Conservation (phyloP, 225 moss, liverwort and hornwort species). For the Climacium dendroides region DNA sequence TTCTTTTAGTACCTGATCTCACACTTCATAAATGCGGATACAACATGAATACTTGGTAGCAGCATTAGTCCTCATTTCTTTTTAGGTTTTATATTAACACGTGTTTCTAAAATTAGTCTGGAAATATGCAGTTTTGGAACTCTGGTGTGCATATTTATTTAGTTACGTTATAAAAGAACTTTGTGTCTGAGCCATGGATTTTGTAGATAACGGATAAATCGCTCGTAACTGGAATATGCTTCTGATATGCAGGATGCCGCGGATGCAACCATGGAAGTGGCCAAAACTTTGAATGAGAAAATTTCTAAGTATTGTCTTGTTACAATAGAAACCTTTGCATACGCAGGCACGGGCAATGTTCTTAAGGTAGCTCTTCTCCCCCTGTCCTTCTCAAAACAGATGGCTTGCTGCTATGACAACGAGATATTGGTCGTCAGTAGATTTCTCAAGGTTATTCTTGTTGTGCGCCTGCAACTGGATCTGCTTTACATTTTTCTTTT, state of each 20-base stretch:
- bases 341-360: slow-evolving; percentile 96
- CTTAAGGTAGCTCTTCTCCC: slow-evolving; percentile 53
- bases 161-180: not conserved
- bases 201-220: not conserved
- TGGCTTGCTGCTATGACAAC: not conserved
- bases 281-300: slow-evolving; percentile 92
- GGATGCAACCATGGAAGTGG: slow-evolving; percentile 99
- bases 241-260: slow-evolving; percentile 73
- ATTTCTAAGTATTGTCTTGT: slow-evolving; percentile 92
- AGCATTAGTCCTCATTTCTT: not conserved
- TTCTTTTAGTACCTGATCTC: not conserved
- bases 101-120: not conserved
- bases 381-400: not conserved
- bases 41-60: not conserved
- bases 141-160: not conserved
- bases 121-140: not conserved
- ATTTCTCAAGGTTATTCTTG: not conserved
- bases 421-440: not conserved
- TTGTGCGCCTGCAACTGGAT: not conserved
- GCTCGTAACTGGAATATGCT: not conserved
- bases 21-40: not conserved
- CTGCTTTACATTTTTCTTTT: not conserved
- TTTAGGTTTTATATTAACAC: not conserved
- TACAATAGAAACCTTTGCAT: slow-evolving; percentile 87
- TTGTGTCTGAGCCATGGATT: not conserved